Evolutionary conservation across 2,329 filamentous ascomycete genomes (phyloP).

Genomic region (Calonectria leucothoes): DNA sequence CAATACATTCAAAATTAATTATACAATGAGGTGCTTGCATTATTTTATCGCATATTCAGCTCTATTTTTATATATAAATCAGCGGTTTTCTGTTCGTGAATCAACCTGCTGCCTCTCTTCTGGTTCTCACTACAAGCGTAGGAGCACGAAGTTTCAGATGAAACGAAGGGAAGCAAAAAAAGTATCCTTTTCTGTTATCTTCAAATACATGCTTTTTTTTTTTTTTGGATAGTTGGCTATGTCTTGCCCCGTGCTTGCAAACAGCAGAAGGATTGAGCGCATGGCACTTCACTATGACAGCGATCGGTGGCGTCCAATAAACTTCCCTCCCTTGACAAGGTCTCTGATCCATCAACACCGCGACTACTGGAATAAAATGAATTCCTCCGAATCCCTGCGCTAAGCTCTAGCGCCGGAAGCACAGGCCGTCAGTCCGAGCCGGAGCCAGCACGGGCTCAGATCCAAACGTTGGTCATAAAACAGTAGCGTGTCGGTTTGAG

Average conservation of each 20-base stretch:
- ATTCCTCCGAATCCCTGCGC: constrained; percentile 17
- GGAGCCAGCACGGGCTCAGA: constrained; percentile 18
- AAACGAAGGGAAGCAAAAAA: background rate
- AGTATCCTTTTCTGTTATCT: background rate
- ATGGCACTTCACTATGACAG: background rate
- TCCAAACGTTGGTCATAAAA: background rate
- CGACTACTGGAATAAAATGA: background rate
- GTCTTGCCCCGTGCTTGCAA: background rate
- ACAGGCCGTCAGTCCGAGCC: background rate
- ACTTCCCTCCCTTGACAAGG: background rate
- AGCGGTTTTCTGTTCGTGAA: background rate
- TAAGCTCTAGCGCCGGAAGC: background rate
- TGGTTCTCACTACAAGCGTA: background rate
- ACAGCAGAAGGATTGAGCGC: background rate
- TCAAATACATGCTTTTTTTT: background rate
- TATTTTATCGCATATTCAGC: background rate
- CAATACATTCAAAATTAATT: background rate
- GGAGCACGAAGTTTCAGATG: background rate
- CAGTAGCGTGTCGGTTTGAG: background rate
- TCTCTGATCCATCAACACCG: background rate
- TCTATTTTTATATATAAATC: background rate
- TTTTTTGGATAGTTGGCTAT: background rate
- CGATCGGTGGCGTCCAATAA: background rate
- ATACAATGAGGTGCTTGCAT: background rate
- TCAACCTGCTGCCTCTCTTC: background rate